Conservation (phyloP, 345 rosid genomes). For the Syzygium aromaticum region DNA sequence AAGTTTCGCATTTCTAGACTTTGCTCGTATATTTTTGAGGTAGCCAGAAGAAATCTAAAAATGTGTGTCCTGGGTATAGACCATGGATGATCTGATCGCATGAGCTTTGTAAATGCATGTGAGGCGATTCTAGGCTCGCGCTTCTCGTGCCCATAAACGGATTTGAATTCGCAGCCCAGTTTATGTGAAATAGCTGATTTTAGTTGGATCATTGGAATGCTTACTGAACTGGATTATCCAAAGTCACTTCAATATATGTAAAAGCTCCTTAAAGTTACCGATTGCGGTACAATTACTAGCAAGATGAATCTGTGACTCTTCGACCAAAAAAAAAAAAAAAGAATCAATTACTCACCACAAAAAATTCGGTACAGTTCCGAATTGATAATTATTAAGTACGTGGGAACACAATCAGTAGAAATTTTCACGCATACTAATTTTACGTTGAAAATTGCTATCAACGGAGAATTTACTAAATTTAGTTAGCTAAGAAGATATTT, state of each 20-base stretch:
- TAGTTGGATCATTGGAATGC: not conserved
- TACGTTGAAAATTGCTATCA: not conserved
- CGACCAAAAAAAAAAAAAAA: no score
- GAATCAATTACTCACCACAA: not conserved
- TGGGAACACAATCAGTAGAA: not conserved
- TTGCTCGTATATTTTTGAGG: no score
- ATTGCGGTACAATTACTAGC: not conserved
- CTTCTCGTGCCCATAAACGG: no score
- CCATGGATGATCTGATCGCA: no score
- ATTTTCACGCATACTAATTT: not conserved
- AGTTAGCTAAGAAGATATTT: not conserved
- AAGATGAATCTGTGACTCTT: not conserved
- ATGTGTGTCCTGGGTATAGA: no score
- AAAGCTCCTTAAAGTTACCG: not conserved
- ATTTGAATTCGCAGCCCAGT: no score
- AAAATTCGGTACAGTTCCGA: fast-evolving
- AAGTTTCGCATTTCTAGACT: no score
- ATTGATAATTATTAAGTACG: not conserved
- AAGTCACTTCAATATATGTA: not conserved
- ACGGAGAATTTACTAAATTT: not conserved
- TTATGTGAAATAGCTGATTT: not conserved
- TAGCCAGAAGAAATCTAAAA: no score
- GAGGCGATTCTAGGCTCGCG: no score
- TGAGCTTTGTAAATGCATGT: no score
- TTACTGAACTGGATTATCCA: not conserved